Evolutionary conservation across 106 monocot genomes (phyloP), one percentile per base, ranked within the genome.

Genomic region (Chionographis japonica): DNA sequence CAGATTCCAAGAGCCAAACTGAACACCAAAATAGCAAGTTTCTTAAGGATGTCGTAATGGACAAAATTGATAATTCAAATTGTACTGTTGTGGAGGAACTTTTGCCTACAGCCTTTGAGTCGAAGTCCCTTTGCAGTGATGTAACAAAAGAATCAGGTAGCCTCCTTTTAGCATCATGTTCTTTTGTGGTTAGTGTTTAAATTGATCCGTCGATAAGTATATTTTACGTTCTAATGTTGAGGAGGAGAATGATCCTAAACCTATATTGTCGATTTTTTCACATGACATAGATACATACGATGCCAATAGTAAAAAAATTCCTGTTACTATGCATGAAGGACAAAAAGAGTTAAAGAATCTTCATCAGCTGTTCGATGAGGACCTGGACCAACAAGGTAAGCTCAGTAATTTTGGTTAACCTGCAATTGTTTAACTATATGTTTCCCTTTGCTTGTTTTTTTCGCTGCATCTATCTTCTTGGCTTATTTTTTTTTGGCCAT

Each of bases 111-210:
- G 40, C 56, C 36, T 57, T 37, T 53, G 58, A 68, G 15, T 17
- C 40, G 10, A 73, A 74, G 57, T 27, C 53, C 56, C 36, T 71
- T 52, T 61, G 37, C 19, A 69, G 66, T 52, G 73, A 68, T 61
- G 27, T 60, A 72, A 69, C 43, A 50, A 58, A 71, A 73, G 71
- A 75, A 72, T 67, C 81, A 75, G 86, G 93, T 90, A 77, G 50
- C 37, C 15, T 73, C 58, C 38, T 72, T 12, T 46, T 58, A 20
- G 4, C 27, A 50, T 36, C 37, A 15, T 67, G 46, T 67, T 12
- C 19, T 52, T 50, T 49, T 17, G 63, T 65, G 38, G 46, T 67
- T 53, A 65, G 46, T 27, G 35, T 65, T 49, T 49, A 37, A 6
- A 10, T 55, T 51, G 12, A 18, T 27, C 4, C 63, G 41, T 17